phyloP scores from a whole-genome alignment of 1,284 basidiomycete species.

The Sporisorium iseilematis-ciliati region DNA sequence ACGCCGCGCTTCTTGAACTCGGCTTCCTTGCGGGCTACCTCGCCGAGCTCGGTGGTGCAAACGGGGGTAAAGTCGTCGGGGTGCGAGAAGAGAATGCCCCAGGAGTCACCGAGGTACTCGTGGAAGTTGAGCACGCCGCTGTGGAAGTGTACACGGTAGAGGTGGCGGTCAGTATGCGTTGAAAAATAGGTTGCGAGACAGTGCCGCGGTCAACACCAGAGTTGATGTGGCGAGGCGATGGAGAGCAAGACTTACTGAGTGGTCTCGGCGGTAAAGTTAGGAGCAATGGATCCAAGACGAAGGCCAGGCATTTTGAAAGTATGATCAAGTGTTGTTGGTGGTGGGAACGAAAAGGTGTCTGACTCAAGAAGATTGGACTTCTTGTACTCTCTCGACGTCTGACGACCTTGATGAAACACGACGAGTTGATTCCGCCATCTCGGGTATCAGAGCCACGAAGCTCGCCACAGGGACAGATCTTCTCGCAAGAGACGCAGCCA shows the following conservation, averaged over 20 bases:
- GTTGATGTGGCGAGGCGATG: not conserved
- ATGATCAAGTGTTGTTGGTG: conserved; percentile 6
- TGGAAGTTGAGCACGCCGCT: conserved; percentile 77
- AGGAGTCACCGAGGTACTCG: conserved; percentile 87
- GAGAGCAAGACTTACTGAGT: conserved; percentile 55
- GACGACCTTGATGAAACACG: not conserved
- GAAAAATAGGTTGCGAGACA: not conserved
- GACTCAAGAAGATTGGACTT: conserved; percentile 4
- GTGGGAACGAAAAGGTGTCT: not conserved
- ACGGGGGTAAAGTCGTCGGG: conserved; percentile 77
- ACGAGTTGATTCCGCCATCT: conserved; percentile 1
- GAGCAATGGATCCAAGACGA: conserved; percentile 66
- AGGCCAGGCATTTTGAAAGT: conserved; percentile 69
- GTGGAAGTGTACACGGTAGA: not conserved
- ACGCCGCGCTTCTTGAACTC: conserved; percentile 90
- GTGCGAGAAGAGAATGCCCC: conserved; percentile 78
- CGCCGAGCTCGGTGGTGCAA: conserved; percentile 90
- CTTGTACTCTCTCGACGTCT: conserved; percentile 16
- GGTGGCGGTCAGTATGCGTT: not conserved
- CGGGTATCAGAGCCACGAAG: not conserved
- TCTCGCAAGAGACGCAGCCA: not conserved
- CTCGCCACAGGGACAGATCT: conserved; percentile 4
- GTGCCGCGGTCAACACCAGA: not conserved
- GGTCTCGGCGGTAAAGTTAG: conserved; percentile 68
- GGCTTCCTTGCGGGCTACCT: conserved; percentile 85